A percentile compares a stretch with the other conserved stretches of the same genome.
Conservation (phyloP, 768 basidiomycete genomes). For the Dacryopinax spathularia region DNA sequence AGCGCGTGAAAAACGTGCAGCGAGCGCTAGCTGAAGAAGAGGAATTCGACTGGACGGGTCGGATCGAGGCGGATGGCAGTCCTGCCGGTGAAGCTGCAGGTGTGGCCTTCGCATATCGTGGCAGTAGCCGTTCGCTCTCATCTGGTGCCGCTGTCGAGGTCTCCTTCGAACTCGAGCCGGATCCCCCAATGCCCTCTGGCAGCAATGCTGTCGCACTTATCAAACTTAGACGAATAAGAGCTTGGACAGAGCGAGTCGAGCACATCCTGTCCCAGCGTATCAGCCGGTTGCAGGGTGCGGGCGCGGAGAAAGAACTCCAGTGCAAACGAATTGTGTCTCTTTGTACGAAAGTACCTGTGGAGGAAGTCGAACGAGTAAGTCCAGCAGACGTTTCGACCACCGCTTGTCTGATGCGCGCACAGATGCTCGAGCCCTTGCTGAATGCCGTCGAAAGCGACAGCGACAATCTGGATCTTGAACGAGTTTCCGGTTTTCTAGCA, state of each 20-base stretch:
- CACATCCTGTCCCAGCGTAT: slow-evolving; percentile 57
- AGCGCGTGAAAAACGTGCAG: slow-evolving; percentile 72
- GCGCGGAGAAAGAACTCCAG: slow-evolving; percentile 78
- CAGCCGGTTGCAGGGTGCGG: slow-evolving; percentile 56
- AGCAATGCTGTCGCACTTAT: slow-evolving; percentile 51
- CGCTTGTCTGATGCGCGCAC: slow-evolving; percentile 13
- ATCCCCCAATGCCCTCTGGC: slow-evolving; percentile 51
- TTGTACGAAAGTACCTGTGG: slow-evolving; percentile 72
- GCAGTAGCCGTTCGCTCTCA: slow-evolving; percentile 49
- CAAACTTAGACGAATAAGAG: slow-evolving; percentile 55
- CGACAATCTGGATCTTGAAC: slow-evolving; percentile 64
- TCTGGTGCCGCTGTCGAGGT: slow-evolving; percentile 53
- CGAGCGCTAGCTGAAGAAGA: slow-evolving; percentile 67
- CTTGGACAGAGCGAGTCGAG: slow-evolving; percentile 74
- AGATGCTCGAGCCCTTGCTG: slow-evolving; percentile 77
- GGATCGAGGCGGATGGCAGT: slow-evolving; percentile 34
- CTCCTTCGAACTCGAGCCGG: slow-evolving; percentile 46
- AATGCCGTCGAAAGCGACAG: slow-evolving; percentile 80
- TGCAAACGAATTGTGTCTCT: slow-evolving; percentile 84
- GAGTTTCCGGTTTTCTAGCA: slow-evolving; percentile 84
- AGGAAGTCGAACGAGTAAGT: slow-evolving; percentile 81
- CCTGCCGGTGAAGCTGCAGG: slow-evolving; percentile 29
- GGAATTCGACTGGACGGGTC: slow-evolving; percentile 78
- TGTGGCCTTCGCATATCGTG: slow-evolving; percentile 59
- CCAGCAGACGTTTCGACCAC: slow-evolving; percentile 2